Percentiles rank a stretch among this genome's conserved stretches.
Evolutionary conservation across 331 rosid species (phyloP).

Genomic region (Dryas integrifolia): DNA sequence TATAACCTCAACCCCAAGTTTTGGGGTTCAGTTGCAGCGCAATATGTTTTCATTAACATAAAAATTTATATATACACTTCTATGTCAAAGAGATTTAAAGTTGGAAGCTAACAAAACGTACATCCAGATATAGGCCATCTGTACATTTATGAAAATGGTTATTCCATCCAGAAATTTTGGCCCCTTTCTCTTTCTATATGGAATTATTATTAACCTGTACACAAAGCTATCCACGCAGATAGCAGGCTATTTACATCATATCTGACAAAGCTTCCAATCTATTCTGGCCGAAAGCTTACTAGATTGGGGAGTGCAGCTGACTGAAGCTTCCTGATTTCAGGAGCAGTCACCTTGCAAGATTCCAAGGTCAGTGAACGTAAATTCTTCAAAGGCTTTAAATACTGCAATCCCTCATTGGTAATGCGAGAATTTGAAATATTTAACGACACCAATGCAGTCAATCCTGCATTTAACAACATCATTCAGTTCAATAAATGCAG

Average conservation of each 20-base stretch:
- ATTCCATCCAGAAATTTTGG: neutral
- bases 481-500: no score
- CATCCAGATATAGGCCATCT: slow-evolving; percentile 1
- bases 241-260: slow-evolving; percentile 15
- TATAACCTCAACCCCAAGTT: neutral
- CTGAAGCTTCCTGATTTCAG: slow-evolving; percentile 66
- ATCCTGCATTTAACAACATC: slow-evolving; percentile 35
- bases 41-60: neutral
- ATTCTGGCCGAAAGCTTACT: slow-evolving; percentile 55
- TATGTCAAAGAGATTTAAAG: no score
- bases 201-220: slow-evolving; percentile 30
- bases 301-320: slow-evolving; percentile 53
- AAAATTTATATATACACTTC: neutral
- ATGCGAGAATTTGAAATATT: slow-evolving; percentile 63
- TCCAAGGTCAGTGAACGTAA: slow-evolving; percentile 57
- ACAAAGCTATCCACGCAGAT: slow-evolving; percentile 22
- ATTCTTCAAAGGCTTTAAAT: slow-evolving; percentile 64
- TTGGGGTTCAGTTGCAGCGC: neutral
- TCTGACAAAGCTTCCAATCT: slow-evolving; percentile 12
- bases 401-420: slow-evolving; percentile 51
- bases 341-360: slow-evolving; percentile 57
- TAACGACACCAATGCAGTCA: slow-evolving; percentile 60
- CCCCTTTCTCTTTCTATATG: neutral
- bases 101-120: neutral
- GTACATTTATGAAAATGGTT: slow-evolving; percentile 6